A percentile compares a stretch with the other conserved stretches of the same genome.
phyloP scores from a whole-genome alignment of 768 basidiomycete species.

The Myochromella boudieri region DNA sequence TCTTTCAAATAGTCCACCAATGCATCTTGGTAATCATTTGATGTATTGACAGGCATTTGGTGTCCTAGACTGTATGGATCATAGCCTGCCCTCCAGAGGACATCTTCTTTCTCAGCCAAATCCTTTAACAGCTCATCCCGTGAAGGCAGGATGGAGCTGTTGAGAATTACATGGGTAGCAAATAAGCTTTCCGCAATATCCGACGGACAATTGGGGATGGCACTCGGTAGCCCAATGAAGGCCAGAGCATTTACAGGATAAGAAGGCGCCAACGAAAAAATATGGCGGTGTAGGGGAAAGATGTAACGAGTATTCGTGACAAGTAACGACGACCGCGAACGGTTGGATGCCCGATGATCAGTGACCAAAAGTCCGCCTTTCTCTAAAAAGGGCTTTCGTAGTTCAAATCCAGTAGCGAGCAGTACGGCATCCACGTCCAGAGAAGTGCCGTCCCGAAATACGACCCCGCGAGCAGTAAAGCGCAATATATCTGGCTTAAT shows the following conservation, averaged over 20 bases:
- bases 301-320: slow-evolving; percentile 53
- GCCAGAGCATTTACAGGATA: slow-evolving; percentile 52
- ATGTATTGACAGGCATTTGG: slow-evolving; percentile 30
- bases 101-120: slow-evolving; percentile 40
- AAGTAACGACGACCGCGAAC: slow-evolving; percentile 25
- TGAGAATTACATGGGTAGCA: slow-evolving; percentile 41
- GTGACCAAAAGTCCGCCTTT: slow-evolving; percentile 28
- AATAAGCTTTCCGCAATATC: slow-evolving; percentile 52
- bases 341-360: slow-evolving; percentile 26
- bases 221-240: slow-evolving; percentile 53
- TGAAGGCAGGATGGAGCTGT: slow-evolving; percentile 38
- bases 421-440: slow-evolving; percentile 46
- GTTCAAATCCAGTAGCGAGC: slow-evolving; percentile 56
- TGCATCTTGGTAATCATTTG: slow-evolving; percentile 42
- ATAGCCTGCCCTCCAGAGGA: slow-evolving; percentile 36
- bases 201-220: slow-evolving; percentile 47
- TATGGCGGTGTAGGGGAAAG: slow-evolving; percentile 53
- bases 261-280: slow-evolving; percentile 48
- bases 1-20: slow-evolving; percentile 33
- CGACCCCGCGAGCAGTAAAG: slow-evolving; percentile 42
- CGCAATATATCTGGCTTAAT: slow-evolving; percentile 46
- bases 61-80: slow-evolving; percentile 55
- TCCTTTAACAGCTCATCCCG: slow-evolving; percentile 38
- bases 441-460: slow-evolving; percentile 47
- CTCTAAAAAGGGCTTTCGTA: slow-evolving; percentile 48